Percentiles rank a stretch among this genome's conserved stretches.
phyloP scores from a whole-genome alignment of 495 filamentous ascomycete genomes.

The Staphylotrichum tortipilum region DNA sequence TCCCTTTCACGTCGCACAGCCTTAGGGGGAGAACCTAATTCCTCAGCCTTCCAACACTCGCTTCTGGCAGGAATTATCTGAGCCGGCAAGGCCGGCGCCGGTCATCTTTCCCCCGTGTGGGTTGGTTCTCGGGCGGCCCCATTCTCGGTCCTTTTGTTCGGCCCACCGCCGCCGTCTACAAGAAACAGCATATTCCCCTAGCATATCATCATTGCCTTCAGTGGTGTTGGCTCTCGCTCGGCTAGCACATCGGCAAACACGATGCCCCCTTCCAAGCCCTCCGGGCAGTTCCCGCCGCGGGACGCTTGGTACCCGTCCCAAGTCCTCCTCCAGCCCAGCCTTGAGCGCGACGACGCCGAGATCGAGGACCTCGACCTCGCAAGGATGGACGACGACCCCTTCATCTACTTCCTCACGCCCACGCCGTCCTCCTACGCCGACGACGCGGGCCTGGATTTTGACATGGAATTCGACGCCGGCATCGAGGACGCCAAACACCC shows the following conservation, averaged over 20 bases:
- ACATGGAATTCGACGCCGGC: constrained; percentile 43
- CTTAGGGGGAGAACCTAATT: constrained; percentile 1
- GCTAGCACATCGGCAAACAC: not conserved
- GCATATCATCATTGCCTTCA: too few species aligned
- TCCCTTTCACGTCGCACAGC: constrained; percentile 13
- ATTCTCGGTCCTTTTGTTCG: not conserved
- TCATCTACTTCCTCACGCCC: constrained; percentile 44
- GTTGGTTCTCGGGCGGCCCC: not conserved
- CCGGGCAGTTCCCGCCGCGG: not conserved
- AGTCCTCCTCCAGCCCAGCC: constrained; percentile 25
- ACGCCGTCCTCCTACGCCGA: constrained; percentile 26
- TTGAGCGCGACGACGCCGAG: constrained; percentile 31
- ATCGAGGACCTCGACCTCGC: constrained; percentile 31
- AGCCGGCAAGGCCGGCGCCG: constrained; percentile 27
- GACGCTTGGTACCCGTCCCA: constrained; percentile 28
- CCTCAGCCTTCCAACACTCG: constrained; percentile 7
- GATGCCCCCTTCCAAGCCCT: constrained; percentile 2
- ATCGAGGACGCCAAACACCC: constrained; percentile 41
- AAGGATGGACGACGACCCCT: constrained; percentile 35
- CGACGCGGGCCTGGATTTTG: constrained; percentile 37
- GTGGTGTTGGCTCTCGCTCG: too few species aligned
- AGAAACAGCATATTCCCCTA: not conserved
- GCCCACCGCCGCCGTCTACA: not conserved
- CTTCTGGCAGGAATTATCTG: constrained; percentile 17
- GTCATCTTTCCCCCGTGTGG: constrained; percentile 5